Base-by-base conservation (phyloP, 257 asterid species). In the Primulina eburnea region DNA sequence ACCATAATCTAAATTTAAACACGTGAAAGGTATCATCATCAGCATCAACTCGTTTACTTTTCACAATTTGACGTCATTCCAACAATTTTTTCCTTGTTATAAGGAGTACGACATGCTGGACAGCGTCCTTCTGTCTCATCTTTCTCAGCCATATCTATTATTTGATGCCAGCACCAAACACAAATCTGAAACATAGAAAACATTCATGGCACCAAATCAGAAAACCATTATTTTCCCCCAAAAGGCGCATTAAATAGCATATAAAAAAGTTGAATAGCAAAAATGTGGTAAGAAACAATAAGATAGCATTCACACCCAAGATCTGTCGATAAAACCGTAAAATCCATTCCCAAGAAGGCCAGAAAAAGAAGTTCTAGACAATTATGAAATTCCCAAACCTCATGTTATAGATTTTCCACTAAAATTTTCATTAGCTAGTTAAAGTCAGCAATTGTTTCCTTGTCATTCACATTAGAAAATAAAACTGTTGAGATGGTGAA, bases 111-210 rank as follows among this genome's bases (percentile, higher is more conserved):
- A 73, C 99, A 94, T 73, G 97, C 99, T 21, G 99, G 99, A 78
- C 99, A 94, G 18, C 99, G 94, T 47, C 99, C 97, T 76, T 86
- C 95, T 60, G 92, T 81, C 75, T 82, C 90, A 79, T 91, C 97
- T 82, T 91, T 94, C 89, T 91, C 99, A 62, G 97, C 99, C 97
- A 94, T 90, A 68, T 84, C 96, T 89, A 94, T 91, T 57, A 94
- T 84, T 65, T 94, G 99, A 81, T 94, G 97, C 99, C 99, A 94
- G 77, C 99, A 94, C 99, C 96, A 94, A 66, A 94, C 91, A 77
- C 99, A 94, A 53, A 94, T 87, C 99, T 90, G 84, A 78, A 33
- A 43, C 58, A 66, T 17, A 35, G 50, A 30, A 60, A 69, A 43
- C n/a, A 60, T 60, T 32, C 70, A 72, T n/a, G 70, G 5, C 21